Evolutionary conservation across 495 filamentous ascomycete species (phyloP), one percentile per base, ranked within the genome.

Genomic region (Gamarada debralockiae): DNA sequence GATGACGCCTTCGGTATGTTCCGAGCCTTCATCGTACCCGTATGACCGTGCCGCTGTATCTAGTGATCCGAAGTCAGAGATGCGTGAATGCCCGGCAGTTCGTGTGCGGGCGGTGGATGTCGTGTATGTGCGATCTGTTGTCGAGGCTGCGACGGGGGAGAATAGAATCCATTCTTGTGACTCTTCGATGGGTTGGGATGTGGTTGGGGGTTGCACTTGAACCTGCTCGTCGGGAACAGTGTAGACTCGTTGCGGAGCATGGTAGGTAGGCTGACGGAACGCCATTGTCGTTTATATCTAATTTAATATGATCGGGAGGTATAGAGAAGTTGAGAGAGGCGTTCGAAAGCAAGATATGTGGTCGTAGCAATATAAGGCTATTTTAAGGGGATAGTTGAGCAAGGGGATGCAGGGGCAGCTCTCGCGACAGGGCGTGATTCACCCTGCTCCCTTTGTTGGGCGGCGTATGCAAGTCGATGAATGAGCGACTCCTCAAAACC

Each of bases 91-190:
- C 27, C 84, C 87, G 18, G 81, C 81, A 7, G 90, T 95, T 34
- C 73, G 76, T 45, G 87, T 89, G 52, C 77, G 79, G 31, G 83
- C 83, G 12, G 87, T 84, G 18, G 89, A 90, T 50, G 81, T 84
- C 10, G 86, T 79, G 60, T 85, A 83, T 0, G 84, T 87, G 15
- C 78, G 78, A 33, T 82, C 77, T 40, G 79, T 81, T 21, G 73
- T 76, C 6, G 83, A 81, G 33, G 80, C 72, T 18, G 83, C 81
- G 15, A 79, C 73, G 3, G 91, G 90, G 10, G 90, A 90, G 71
- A 98, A 98, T 58, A 98, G 81, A 39, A 98, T 83, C 95, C 93
- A 97, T 82, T 96, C 92, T 64, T 91, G 84, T 3, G 89, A 81
- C 45, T 95, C 87, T 61, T 86, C 81, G 37, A 78, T 60, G 20